Evolutionary conservation across 331 rosid genomes (phyloP), one percentile per base, ranked within the genome.

Genomic region (Phaseolus coccineus): DNA sequence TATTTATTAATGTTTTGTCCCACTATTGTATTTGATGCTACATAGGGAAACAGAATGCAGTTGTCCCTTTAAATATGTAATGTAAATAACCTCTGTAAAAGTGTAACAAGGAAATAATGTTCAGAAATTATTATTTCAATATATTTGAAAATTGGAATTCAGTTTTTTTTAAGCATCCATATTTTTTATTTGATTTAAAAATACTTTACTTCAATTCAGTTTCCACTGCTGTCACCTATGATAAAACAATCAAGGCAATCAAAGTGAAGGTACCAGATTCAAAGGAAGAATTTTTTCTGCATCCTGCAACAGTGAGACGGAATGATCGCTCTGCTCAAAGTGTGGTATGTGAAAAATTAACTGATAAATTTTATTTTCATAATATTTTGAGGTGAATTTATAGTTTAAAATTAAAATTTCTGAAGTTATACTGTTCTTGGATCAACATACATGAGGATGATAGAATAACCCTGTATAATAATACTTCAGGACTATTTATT

Each of bases 311-410:
- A 50, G 98, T 93, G 82, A 89, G 99, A 84, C 90, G 97, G 78
- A 96, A 96, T 73, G 99, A 96, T 82, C 96, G 94, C 65, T 96
- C 99, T 68, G 99, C 98, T 70, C 96, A 93, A 79, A 96, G 99
- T 81, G 97, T 96, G 98, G 98, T 96, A 93, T 73, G 92, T 24
- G 22, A 59, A 63, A 42, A 62, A 73, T 72, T 70, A 64, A 6
- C 22, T 39, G 71, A 50, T 16, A 62, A 57, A 58, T 53, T 51
- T 80, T 51, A 11, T 55, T 39, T 47, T 22, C 46, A 13, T 24
- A 78, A 66, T 27, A 47, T 27, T 47, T 53, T 39, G 6, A 48
- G 33, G 42, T 77, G 22, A 53, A 61, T 66, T 71, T 37, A 66
- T 15, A 31, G 27, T 53, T 63, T 46, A 47, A 56, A 31, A 12